A percentile compares a stretch with the other conserved stretches of the same genome.
These are phyloP conservation scores for Nothopassalora personata DNA, from an alignment of 2,329 filamentous ascomycete genomes.

Conservation along the genomic window DNA sequence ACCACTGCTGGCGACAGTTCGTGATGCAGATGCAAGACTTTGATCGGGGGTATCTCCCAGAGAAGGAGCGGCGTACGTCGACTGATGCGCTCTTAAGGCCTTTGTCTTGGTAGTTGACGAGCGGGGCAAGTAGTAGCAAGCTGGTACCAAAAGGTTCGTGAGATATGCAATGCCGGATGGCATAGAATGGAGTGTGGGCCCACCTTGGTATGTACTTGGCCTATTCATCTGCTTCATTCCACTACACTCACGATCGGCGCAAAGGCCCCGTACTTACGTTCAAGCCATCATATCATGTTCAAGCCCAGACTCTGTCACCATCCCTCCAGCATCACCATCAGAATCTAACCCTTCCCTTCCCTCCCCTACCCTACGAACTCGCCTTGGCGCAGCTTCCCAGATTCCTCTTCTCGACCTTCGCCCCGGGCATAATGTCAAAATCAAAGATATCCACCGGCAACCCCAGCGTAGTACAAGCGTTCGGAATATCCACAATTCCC, in stretches of 20 bases:
- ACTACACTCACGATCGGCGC: no score
- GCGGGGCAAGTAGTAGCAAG: no score
- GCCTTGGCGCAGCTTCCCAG: slow-evolving; percentile 67
- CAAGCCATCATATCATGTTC: no score
- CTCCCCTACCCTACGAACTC: slow-evolving; percentile 25
- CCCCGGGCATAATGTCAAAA: slow-evolving; percentile 75
- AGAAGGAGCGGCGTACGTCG: neutral
- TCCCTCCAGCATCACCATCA: neutral
- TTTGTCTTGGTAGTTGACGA: no score
- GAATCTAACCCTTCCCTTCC: no score
- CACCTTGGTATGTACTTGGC: no score
- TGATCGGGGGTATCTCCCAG: neutral
- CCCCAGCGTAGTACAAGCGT: slow-evolving; percentile 83
- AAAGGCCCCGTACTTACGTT: no score
- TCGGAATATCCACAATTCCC: slow-evolving; percentile 68
- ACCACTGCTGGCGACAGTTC: neutral
- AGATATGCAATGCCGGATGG: no score
- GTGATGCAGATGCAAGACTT: neutral
- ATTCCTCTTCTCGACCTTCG: slow-evolving; percentile 56
- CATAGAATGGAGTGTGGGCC: no score
- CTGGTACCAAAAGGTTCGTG: no score
- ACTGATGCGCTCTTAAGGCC: no score
- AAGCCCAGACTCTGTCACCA: neutral
- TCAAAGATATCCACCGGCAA: slow-evolving; percentile 92
- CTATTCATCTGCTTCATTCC: no score